Percentiles rank a stretch among this genome's conserved stretches.
phyloP scores from a whole-genome alignment of 805 yeast genomes.

The Monosporozyma servazzii region DNA sequence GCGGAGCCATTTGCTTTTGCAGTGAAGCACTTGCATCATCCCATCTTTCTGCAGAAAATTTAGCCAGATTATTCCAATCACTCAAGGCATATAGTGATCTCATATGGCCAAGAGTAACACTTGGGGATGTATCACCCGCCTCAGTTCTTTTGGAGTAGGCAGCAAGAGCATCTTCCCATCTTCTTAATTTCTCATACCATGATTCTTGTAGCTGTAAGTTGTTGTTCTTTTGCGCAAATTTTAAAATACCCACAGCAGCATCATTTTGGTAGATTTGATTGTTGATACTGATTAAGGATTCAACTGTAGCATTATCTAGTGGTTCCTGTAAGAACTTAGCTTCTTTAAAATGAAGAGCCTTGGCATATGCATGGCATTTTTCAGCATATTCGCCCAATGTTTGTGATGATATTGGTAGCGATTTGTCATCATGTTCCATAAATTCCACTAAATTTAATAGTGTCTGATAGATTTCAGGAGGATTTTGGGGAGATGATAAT shows the following conservation, averaged over 20 bases:
- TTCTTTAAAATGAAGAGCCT: slow-evolving; percentile 89
- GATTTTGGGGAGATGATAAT: slow-evolving; percentile 75
- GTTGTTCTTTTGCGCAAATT: slow-evolving; percentile 84
- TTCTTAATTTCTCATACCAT: slow-evolving; percentile 89
- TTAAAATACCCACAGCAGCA: slow-evolving; percentile 91
- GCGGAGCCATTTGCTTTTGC: slow-evolving; percentile 77
- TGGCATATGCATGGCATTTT: slow-evolving; percentile 91
- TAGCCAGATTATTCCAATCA: slow-evolving; percentile 89
- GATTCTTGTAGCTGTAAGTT: slow-evolving; percentile 84
- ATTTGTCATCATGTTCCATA: slow-evolving; percentile 93
- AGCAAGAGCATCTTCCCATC: slow-evolving; percentile 93
- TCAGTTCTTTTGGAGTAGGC: slow-evolving; percentile 76
- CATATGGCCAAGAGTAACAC: slow-evolving; percentile 91
- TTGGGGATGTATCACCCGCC: slow-evolving; percentile 49
- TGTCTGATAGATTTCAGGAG: slow-evolving; percentile 89
- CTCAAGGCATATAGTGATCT: slow-evolving; percentile 92
- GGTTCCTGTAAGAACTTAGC: slow-evolving; percentile 92
- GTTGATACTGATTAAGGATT: slow-evolving; percentile 80
- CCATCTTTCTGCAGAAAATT: slow-evolving; percentile 82
- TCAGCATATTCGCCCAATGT: slow-evolving; percentile 86
- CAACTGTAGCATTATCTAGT: slow-evolving; percentile 71
- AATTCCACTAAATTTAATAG: slow-evolving; percentile 83
- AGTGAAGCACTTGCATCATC: slow-evolving; percentile 56
- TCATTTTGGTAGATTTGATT: slow-evolving; percentile 91
- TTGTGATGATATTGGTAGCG: slow-evolving; percentile 78